Evolutionary conservation across 768 basidiomycete genomes (phyloP).

Genomic region (Galerina sulciceps): DNA sequence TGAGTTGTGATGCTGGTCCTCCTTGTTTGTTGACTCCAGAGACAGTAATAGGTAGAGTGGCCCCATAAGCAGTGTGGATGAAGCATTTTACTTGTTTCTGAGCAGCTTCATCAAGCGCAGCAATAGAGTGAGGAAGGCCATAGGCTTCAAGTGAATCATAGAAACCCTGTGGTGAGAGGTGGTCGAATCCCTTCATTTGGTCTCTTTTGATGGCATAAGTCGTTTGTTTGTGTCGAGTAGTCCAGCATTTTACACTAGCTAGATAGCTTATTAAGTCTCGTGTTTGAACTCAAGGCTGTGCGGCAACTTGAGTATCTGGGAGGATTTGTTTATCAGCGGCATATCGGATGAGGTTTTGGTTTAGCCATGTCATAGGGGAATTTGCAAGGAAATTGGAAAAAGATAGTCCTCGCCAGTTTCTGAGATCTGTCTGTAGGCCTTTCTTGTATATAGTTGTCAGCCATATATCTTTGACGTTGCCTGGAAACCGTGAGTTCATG

Average conservation of each 20-base stretch:
- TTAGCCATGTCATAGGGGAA: constrained; percentile 33
- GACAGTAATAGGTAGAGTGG: constrained; percentile 24
- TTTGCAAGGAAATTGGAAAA: constrained; percentile 29
- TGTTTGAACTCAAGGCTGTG: constrained; percentile 30
- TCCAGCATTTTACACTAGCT: constrained; percentile 21
- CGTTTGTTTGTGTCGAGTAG: constrained; percentile 13
- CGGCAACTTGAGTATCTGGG: constrained; percentile 28
- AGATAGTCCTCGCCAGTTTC: constrained; percentile 32
- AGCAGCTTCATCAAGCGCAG: constrained; percentile 27
- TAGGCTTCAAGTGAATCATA: constrained; percentile 34
- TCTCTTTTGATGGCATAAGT: constrained; percentile 30
- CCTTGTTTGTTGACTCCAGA: constrained; percentile 33
- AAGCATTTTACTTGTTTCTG: constrained; percentile 21
- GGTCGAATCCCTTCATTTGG: too few species aligned
- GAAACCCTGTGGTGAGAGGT: constrained; percentile 30
- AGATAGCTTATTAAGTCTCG: constrained; percentile 27
- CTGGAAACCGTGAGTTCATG: constrained; percentile 26
- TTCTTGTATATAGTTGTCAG: constrained; percentile 33
- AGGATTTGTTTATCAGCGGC: constrained; percentile 19
- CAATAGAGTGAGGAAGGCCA: constrained; percentile 26
- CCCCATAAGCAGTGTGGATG: constrained; percentile 31
- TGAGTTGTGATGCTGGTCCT: constrained; percentile 15
- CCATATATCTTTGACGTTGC: constrained; percentile 23
- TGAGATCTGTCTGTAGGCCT: constrained; percentile 23
- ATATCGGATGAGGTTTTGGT: constrained; percentile 24